A percentile compares a stretch with the other conserved stretches of the same genome.
phyloP scores from a whole-genome alignment of 192 early-diverging fungal genomes.

The Globomyces pollinis-pini region DNA sequence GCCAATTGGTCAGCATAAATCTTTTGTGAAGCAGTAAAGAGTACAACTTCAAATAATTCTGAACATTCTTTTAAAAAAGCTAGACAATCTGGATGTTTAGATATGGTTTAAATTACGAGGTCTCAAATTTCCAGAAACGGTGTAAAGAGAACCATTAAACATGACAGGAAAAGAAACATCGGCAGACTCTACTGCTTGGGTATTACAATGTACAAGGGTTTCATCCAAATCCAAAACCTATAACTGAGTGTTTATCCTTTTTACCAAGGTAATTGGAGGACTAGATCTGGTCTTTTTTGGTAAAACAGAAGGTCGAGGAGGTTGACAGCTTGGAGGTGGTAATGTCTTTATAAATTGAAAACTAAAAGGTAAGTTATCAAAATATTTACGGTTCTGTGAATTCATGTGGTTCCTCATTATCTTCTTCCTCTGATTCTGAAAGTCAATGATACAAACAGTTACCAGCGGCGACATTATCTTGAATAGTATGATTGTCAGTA shows the following conservation, averaged over 20 bases:
- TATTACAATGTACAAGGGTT: constrained; percentile 62
- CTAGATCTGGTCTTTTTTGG: constrained; percentile 7
- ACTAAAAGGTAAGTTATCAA: no score
- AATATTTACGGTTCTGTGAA: no score
- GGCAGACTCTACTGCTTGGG: constrained; percentile 42
- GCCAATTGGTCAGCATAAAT: constrained; percentile 60
- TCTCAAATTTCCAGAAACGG: constrained; percentile 62
- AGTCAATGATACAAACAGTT: no score
- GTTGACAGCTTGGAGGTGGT: background rate
- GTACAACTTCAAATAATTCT: constrained; percentile 58
- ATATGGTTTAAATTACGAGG: no score
- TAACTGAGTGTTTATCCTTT: background rate
- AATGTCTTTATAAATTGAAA: background rate
- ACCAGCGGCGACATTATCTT: no score
- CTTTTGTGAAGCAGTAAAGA: constrained; percentile 70
- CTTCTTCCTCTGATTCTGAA: no score
- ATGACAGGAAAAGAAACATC: constrained; percentile 60
- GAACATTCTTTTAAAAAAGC: constrained; percentile 54
- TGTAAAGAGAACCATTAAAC: constrained; percentile 53
- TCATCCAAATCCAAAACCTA: constrained; percentile 66
- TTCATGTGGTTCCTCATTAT: no score
- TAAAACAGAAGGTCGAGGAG: background rate
- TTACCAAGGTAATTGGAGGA: background rate
- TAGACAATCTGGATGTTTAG: no score
- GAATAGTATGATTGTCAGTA: no score